A percentile compares a stretch with the other conserved stretches of the same genome.
phyloP scores from a whole-genome alignment of 345 rosid genomes.

The Citrus sp. region DNA sequence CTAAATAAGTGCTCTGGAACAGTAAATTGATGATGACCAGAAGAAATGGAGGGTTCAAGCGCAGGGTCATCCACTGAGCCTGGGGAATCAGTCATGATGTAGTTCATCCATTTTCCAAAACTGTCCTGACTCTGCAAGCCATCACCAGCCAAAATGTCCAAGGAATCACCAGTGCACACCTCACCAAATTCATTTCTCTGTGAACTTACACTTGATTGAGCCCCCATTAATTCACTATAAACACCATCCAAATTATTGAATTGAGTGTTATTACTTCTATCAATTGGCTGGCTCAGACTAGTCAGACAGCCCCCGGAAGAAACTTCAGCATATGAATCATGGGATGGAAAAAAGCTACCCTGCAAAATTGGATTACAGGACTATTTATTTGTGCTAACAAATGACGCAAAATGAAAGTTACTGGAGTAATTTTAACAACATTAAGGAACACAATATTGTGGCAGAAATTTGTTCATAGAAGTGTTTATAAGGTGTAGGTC shows the following conservation, averaged over 20 bases:
- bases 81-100: slow-evolving; percentile 47
- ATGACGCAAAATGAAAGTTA: not conserved
- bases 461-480: not conserved
- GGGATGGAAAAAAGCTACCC: slow-evolving; percentile 28
- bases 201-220: slow-evolving; percentile 31
- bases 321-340: slow-evolving; percentile 23
- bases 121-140: slow-evolving; percentile 79
- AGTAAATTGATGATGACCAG: slow-evolving; percentile 36
- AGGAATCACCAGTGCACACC: slow-evolving; percentile 32
- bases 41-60: slow-evolving; percentile 43
- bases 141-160: slow-evolving; percentile 42
- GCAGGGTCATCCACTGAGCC: slow-evolving; percentile 42
- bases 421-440: not conserved
- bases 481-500: not conserved
- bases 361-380: slow-evolving; percentile 31
- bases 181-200: slow-evolving; percentile 31
- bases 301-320: slow-evolving; percentile 17
- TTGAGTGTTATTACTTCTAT: slow-evolving; percentile 22
- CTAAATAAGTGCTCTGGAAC: slow-evolving; percentile 58
- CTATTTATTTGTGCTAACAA: not conserved
- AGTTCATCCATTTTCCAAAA: slow-evolving; percentile 81
- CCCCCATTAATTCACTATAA: slow-evolving; percentile 28
- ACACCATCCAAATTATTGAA: slow-evolving; percentile 29
- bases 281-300: slow-evolving; percentile 15
- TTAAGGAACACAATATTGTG: not conserved